Percentiles rank a stretch among this genome's conserved stretches.
Conservation (phyloP, 2,329 filamentous ascomycete genomes). For the Monilinia vaccinii-corymbosi region DNA sequence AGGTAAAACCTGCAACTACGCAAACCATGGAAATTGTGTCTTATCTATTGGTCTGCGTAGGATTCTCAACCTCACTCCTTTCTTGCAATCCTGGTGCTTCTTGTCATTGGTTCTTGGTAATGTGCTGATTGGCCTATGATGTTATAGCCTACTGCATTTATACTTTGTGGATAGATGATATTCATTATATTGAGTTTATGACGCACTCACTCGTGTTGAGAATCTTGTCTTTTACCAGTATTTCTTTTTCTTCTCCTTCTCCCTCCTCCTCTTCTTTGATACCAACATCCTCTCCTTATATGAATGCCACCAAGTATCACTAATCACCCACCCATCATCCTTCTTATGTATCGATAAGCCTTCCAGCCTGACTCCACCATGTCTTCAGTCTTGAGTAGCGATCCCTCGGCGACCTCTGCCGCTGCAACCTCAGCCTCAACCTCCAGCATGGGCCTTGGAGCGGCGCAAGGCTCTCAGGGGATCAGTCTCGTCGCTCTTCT, state of each 20-base stretch:
- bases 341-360: slow-evolving; percentile 2
- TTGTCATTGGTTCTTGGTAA: no score
- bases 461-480: slow-evolving; percentile 22
- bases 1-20: no score
- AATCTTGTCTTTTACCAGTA: neutral
- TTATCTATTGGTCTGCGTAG: no score
- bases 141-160: no score
- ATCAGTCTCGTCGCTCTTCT: slow-evolving; percentile 28
- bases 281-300: neutral
- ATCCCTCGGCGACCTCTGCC: neutral
- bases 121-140: no score
- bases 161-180: no score
- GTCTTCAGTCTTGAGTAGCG: slow-evolving; percentile 1
- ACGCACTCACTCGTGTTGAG: neutral
- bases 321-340: neutral
- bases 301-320: neutral
- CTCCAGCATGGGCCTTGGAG: slow-evolving; percentile 6
- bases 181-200: no score
- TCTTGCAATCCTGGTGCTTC: no score
- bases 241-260: neutral
- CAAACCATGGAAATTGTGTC: no score
- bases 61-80: no score
- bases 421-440: neutral
- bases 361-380: slow-evolving; percentile 4
- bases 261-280: neutral